Percentiles rank a stretch among this genome's conserved stretches.
These are phyloP conservation scores for Pinus albicaulis DNA, from an alignment of 75 land plant genomes.

Conservation along the genomic window DNA sequence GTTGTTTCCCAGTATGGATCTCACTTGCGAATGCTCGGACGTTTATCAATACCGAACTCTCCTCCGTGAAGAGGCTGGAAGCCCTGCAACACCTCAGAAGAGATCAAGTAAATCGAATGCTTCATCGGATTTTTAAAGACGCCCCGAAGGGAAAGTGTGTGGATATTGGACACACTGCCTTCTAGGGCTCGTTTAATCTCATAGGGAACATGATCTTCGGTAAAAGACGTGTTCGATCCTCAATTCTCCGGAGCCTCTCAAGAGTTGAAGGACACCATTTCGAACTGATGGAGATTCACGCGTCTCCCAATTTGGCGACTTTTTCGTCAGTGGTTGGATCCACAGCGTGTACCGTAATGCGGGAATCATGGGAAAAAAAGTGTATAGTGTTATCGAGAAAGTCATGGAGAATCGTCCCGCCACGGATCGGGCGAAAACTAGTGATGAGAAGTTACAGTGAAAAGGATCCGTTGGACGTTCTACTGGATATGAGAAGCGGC, in stretches of 20 bases:
- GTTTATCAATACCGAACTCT: not conserved
- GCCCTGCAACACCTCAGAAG: not conserved
- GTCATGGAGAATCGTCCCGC: no score
- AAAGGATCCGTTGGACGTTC: not conserved
- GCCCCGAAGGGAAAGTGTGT: not conserved
- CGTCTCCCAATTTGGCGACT: no score
- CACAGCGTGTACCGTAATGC: no score
- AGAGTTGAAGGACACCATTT: no score
- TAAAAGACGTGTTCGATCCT: not conserved
- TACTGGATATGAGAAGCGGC: not conserved
- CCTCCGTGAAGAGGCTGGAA: not conserved
- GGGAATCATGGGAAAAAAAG: no score
- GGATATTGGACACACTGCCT: not conserved
- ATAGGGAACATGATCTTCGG: not conserved
- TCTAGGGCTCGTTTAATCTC: not conserved
- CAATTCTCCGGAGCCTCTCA: no score
- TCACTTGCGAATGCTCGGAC: not conserved
- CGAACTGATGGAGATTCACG: no score
- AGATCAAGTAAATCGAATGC: not conserved
- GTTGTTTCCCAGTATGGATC: not conserved
- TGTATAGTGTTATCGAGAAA: no score
- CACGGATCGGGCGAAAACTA: no score
- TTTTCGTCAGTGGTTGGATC: no score
- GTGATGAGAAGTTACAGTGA: not conserved
- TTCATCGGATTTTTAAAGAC: not conserved